phyloP scores from a whole-genome alignment of 2,329 filamentous ascomycete genomes.

The Microdochium trichocladiopsis region DNA sequence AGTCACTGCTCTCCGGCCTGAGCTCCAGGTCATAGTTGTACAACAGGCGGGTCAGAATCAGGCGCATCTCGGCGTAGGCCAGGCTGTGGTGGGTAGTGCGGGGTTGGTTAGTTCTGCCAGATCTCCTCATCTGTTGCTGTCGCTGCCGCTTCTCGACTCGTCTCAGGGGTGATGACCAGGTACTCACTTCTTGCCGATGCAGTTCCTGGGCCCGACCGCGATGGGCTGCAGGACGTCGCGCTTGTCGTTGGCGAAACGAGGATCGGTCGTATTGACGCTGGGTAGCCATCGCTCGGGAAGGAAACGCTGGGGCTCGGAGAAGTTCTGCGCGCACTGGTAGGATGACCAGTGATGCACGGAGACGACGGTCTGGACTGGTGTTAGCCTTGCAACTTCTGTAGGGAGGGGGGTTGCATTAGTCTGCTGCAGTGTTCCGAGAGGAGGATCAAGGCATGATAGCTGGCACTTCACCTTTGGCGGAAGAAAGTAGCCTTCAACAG shows the following conservation, averaged over 20 bases:
- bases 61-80: conserved; percentile 39
- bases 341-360: conserved; percentile 3
- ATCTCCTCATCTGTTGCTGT: neutral
- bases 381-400: no score
- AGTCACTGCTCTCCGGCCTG: conserved; percentile 24
- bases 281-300: conserved; percentile 1
- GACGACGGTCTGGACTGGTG: conserved; percentile 1
- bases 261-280: conserved; percentile 10
- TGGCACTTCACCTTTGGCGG: no score
- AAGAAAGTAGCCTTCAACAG: neutral
- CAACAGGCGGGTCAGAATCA: conserved; percentile 38
- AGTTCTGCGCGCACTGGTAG: conserved; percentile 1
- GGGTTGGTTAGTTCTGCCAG: neutral
- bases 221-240: conserved; percentile 39
- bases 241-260: conserved; percentile 31
- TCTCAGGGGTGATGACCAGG: neutral
- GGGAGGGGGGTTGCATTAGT: no score
- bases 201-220: conserved; percentile 38
- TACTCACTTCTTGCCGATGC: conserved; percentile 35
- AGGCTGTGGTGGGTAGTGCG: conserved; percentile 13
- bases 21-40: conserved; percentile 41
- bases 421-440: no score
- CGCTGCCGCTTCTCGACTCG: neutral
- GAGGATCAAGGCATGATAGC: no score
- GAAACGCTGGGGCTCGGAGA: conserved; percentile 2